phyloP scores from a whole-genome alignment of 257 asterid genomes.

The Salvia hispanica region DNA sequence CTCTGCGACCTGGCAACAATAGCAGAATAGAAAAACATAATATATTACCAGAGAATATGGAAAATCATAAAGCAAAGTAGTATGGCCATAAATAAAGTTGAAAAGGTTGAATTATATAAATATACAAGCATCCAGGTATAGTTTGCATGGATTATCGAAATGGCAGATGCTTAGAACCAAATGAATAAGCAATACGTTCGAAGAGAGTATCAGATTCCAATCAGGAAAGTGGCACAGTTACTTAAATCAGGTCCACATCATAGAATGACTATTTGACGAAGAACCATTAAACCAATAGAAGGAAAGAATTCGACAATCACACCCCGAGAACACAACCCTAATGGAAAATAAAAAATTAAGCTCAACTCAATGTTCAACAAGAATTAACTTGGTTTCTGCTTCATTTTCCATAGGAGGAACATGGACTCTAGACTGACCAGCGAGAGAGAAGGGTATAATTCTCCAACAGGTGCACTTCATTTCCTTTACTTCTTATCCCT shows the following conservation, averaged over 20 bases:
- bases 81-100: constrained; percentile 6
- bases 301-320: background rate
- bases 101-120: constrained; percentile 8
- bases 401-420: constrained; percentile 5
- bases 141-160: constrained; percentile 20
- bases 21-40: constrained; percentile 18
- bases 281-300: background rate
- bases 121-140: constrained; percentile 1
- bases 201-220: constrained; percentile 9
- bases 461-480: background rate
- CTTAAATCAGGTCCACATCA: constrained; percentile 7
- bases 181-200: background rate
- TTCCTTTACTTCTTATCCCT: too few relatives aligned
- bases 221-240: background rate
- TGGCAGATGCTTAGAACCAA: constrained; percentile 19
- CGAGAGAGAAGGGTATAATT: constrained; percentile 6
- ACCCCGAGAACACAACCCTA: constrained; percentile 6
- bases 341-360: background rate
- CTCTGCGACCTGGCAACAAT: constrained; percentile 65
- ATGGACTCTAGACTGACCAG: background rate
- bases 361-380: constrained; percentile 13
- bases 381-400: background rate
- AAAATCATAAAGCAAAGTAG: constrained; percentile 11
- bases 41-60: background rate
- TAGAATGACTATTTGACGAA: background rate